A percentile compares a stretch with the other conserved stretches of the same genome.
phyloP scores from a whole-genome alignment of 768 basidiomycete genomes.

The Boletus pseudopeckii region DNA sequence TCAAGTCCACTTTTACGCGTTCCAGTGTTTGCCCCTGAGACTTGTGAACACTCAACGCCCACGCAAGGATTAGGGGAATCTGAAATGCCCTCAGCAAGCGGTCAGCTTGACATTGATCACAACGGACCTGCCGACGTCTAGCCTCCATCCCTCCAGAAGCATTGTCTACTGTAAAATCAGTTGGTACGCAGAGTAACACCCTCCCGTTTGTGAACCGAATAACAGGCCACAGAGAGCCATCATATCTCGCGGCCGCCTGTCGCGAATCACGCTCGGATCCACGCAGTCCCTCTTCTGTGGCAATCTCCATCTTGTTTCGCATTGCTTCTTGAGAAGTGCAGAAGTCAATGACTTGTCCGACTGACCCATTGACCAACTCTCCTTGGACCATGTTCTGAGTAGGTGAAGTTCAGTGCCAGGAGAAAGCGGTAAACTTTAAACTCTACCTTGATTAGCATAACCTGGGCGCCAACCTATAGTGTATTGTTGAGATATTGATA shows the following conservation, averaged over 20 bases:
- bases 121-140: constrained; percentile 50
- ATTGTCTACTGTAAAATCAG: constrained; percentile 63
- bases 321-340: constrained; percentile 41
- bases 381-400: constrained; percentile 67
- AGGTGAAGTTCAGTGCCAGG: neutral
- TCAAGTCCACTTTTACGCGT: constrained; percentile 76
- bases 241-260: constrained; percentile 15
- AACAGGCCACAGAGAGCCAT: constrained; percentile 50
- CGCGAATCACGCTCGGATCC: constrained; percentile 26
- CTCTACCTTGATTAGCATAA: constrained; percentile 72
- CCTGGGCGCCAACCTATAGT: constrained; percentile 71
- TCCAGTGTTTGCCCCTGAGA: constrained; percentile 88
- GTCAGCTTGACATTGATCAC: neutral
- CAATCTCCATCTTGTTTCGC: constrained; percentile 36
- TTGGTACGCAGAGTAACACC: constrained; percentile 47
- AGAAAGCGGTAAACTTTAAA: neutral
- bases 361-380: constrained; percentile 64
- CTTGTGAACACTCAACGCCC: constrained; percentile 88
- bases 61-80: constrained; percentile 69
- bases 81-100: constrained; percentile 27
- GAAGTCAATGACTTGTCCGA: constrained; percentile 55
- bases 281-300: constrained; percentile 32
- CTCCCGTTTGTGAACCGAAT: constrained; percentile 54
- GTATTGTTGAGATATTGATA: constrained; percentile 4
- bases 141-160: constrained; percentile 59